phyloP scores from a whole-genome alignment of 176 grass and related monocot species.

The Coix lacrymajobi region DNA sequence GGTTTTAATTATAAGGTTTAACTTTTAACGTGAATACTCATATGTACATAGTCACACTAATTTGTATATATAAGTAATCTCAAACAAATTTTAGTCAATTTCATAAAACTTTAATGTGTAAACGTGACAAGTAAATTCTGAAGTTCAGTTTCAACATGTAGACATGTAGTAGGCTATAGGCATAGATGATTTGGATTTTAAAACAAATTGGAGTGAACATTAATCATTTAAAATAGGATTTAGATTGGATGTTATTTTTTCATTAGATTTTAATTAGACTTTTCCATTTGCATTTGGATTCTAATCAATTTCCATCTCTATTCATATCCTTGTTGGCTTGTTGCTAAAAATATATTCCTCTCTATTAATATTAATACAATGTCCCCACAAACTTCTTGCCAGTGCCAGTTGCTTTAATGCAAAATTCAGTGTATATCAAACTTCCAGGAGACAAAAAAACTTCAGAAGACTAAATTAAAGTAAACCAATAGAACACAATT shows the following conservation, averaged over 20 bases:
- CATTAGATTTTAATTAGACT: too few species aligned
- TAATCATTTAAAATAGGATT: too few species aligned
- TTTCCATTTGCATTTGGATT: too few species aligned
- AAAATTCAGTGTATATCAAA: not conserved
- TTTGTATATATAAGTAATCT: not conserved
- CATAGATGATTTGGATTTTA: not conserved
- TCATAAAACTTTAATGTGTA: not conserved
- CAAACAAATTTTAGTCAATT: not conserved
- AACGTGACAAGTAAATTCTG: not conserved
- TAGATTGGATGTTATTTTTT: too few species aligned
- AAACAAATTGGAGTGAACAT: too few species aligned
- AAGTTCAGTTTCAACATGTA: not conserved
- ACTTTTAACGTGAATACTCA: too few species aligned
- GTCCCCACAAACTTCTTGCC: not conserved
- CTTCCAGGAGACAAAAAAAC: not conserved
- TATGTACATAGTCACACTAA: too few species aligned
- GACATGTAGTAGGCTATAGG: too few species aligned
- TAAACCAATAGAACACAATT: not conserved
- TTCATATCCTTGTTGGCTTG: not conserved
- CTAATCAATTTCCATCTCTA: not conserved
- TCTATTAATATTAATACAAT: not conserved
- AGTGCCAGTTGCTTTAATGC: not conserved
- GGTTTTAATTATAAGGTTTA: too few species aligned
- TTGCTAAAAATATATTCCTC: not conserved
- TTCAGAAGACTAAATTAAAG: not conserved